Conservation (phyloP, 202 grass and related monocot species). For the Carex arenaria region DNA sequence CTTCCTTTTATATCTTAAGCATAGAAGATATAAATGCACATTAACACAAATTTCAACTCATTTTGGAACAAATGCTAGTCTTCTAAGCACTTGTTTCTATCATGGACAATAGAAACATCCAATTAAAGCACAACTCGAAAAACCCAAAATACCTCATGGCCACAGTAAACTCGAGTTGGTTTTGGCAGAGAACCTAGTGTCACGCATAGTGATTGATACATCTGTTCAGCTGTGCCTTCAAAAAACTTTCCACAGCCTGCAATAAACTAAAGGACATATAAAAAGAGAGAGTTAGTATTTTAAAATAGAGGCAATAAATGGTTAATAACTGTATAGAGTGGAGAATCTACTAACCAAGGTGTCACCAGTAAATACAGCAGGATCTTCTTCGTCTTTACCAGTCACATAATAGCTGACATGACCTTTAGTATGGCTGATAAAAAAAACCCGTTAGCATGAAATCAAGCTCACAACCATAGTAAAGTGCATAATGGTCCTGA, state of each 20-base stretch:
- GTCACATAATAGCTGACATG: constrained; percentile 93
- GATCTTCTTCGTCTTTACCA: constrained; percentile 51
- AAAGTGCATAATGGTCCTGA: not conserved
- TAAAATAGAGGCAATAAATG: constrained; percentile 9
- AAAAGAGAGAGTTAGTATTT: not conserved
- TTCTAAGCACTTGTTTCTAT: not conserved
- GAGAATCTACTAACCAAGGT: constrained; percentile 66
- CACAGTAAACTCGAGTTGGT: constrained; percentile 91
- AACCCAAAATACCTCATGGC: constrained; percentile 58
- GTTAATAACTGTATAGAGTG: not conserved
- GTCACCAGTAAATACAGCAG: constrained; percentile 90
- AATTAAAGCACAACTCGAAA: not conserved
- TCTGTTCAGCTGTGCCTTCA: constrained; percentile 92
- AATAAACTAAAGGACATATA: constrained; percentile 49
- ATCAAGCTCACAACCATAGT: not conserved
- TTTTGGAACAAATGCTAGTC: not conserved
- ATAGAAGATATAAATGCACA: not conserved
- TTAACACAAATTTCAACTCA: not conserved
- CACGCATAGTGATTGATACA: constrained; percentile 86
- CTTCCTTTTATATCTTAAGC: not conserved
- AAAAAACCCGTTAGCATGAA: not conserved
- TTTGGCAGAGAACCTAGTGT: constrained; percentile 84
- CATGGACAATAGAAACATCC: not conserved
- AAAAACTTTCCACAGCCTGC: constrained; percentile 96
- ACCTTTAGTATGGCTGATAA: constrained; percentile 78